Evolutionary conservation across 305 asterid genomes (phyloP), one percentile per base, ranked within the genome.

Genomic region (Galium porrigens): DNA sequence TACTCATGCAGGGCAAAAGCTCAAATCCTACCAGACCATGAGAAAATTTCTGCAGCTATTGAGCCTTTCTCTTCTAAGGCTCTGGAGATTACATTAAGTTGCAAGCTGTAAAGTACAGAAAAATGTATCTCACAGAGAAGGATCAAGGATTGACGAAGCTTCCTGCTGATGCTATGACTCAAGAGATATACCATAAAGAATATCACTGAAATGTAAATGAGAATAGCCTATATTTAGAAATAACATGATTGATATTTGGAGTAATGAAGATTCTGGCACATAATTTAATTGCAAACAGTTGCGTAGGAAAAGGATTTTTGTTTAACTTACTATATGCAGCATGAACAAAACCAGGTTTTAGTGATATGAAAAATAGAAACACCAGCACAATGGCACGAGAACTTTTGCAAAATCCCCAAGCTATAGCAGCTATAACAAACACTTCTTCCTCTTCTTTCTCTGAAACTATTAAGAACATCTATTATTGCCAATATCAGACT

Each of bases 61-160:
- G 90, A 81, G 64, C 94, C 88, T 68, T 82, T 74, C 63, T 79
- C 78, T 73, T 81, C 84, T 48, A 72, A 46, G 60, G 74, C 71
- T 81, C 79, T 69, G 53, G 95, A 85, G 71, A 94, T 80, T 61
- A 89, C 84, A 81, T 79, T 81, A 69, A 94, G 85, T 78, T 87
- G 97, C 80, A 89, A 88, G 80, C 85, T 74, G 86, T 85, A 94
- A 48, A 94, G 69, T 59, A 81, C 71, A 2, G 95, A 95, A 70
- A 94, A 94, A 73, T 94, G 99, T 74, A 82, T 85, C 80, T 94
- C 99, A n/a, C 99, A 87, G n/a, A 94, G 81, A 79, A 89, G 90
- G 81, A 87, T 80, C 70, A 87, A 86, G 70, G 90, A 76, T 73
- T 86, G 86, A 66, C 97, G 95, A 84, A 81, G 85, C 85, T 82